phyloP scores from a whole-genome alignment of 2,329 filamentous ascomycete genomes.

The Colletotrichum sp. region DNA sequence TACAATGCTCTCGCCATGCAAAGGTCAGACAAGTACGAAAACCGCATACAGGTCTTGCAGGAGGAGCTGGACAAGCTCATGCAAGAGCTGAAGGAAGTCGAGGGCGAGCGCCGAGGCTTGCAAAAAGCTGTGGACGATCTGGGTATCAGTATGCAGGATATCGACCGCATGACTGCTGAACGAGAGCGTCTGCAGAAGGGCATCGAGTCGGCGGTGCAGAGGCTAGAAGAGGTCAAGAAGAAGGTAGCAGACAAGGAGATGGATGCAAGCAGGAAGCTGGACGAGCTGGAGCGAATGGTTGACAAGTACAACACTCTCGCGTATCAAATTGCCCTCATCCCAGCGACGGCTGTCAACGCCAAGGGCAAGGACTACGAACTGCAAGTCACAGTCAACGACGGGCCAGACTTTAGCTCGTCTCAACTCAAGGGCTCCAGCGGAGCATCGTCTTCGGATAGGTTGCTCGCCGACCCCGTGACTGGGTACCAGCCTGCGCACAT shows the following conservation, averaged over 20 bases:
- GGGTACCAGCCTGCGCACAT: constrained; percentile 92
- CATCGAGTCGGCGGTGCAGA: constrained; percentile 76
- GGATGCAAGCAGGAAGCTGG: constrained; percentile 85
- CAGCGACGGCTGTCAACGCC: constrained; percentile 82
- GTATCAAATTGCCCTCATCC: constrained; percentile 92
- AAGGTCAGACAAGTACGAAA: constrained; percentile 88
- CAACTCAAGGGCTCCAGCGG: constrained; percentile 40
- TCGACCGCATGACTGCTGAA: constrained; percentile 97
- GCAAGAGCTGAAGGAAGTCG: constrained; percentile 77
- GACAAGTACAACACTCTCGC: constrained; percentile 93
- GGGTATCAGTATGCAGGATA: constrained; percentile 96
- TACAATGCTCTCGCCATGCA: constrained; percentile 87
- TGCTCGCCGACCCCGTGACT: constrained; percentile 80
- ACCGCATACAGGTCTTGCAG: constrained; percentile 80
- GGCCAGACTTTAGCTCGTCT: constrained; percentile 75
- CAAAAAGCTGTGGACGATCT: constrained; percentile 90
- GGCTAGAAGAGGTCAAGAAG: constrained; percentile 85
- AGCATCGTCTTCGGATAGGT: constrained; percentile 70
- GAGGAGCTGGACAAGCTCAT: constrained; percentile 83
- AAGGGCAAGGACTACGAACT: constrained; percentile 88
- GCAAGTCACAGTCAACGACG: constrained; percentile 79
- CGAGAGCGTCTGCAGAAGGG: constrained; percentile 91
- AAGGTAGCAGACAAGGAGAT: constrained; percentile 84
- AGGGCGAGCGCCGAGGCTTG: constrained; percentile 79
- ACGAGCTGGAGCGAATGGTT: constrained; percentile 89